phyloP scores from a whole-genome alignment of 108 stramenopile species.

The Chaetoceros tenuissimus region DNA sequence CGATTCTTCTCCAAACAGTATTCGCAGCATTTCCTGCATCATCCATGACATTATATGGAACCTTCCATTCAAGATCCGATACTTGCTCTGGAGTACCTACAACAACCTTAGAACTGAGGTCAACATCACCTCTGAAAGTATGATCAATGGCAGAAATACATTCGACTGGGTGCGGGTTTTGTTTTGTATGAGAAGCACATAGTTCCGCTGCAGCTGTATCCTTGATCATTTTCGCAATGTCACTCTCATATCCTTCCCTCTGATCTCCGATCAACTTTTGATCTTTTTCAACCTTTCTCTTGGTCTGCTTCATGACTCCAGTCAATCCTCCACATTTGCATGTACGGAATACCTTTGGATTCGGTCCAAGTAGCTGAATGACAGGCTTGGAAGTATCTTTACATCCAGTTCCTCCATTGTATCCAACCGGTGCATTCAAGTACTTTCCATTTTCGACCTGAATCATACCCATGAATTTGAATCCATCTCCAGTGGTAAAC shows the following conservation, averaged over 20 bases:
- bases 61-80: slow-evolving; percentile 55
- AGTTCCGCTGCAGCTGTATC: slow-evolving; percentile 72
- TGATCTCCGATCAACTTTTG: slow-evolving; percentile 26
- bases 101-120: slow-evolving; percentile 49
- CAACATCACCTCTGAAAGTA: slow-evolving; percentile 62
- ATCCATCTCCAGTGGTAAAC: slow-evolving; percentile 84
- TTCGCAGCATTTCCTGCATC: slow-evolving; percentile 72
- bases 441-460: slow-evolving; percentile 12
- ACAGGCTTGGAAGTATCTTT: slow-evolving; percentile 72
- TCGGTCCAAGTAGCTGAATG: slow-evolving; percentile 63
- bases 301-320: slow-evolving; percentile 38
- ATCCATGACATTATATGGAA: slow-evolving; percentile 82
- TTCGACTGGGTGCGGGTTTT: slow-evolving; percentile 43
- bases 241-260: slow-evolving; percentile 45
- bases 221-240: slow-evolving; percentile 62
- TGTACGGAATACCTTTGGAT: slow-evolving; percentile 73
- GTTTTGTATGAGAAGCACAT: slow-evolving; percentile 52
- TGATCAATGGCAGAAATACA: slow-evolving; percentile 69
- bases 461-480: slow-evolving; percentile 23
- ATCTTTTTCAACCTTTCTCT: slow-evolving; percentile 17
- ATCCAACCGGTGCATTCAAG: slow-evolving; percentile 42
- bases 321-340: slow-evolving; percentile 50
- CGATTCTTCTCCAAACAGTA: slow-evolving; percentile 69
- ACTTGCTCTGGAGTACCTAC: slow-evolving; percentile 70
- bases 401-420: slow-evolving; percentile 83